Base-by-base conservation (phyloP, 257 asterid species). In the Paraleonurus japonicus region DNA sequence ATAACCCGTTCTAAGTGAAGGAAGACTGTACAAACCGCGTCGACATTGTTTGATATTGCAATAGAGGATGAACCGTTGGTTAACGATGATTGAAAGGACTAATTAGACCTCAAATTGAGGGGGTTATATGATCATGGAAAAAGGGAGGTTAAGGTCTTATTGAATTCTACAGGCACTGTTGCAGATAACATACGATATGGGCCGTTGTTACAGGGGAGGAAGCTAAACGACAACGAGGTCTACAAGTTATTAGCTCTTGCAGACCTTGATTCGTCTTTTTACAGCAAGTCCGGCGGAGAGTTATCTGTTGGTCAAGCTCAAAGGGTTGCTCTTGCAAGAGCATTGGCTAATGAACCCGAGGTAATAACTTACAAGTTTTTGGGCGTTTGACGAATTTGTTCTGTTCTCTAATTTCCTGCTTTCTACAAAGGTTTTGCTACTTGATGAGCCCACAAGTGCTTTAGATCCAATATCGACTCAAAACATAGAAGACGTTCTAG, bases 261-360 rank as follows among this genome's bases (percentile, higher is more conserved):
- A 26, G 97, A 91, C 68, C 85, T 91, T 4, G 91, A 91, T 69
- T 65, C 87, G 47, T 80, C 92, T 20, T 85, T 89, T 82, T 85
- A 78, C 76, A 65, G 66, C 77, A 91, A 85, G 80, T 53, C 87
- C 1, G 91, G 86, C 7, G 78, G 84, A 35, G 95, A 87, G 71
- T 74, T 90, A 61, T 90, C 97, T 4, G 92, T 87, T 30, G 97
- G 96, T 45, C 96, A 91, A 79, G 96, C 92, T 66, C 97, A 91
- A 78, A 82, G 96, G 70, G 96, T 89, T 30, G 97, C 96, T 30
- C 92, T 91, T 13, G 96, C 96, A 22, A 83, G 97, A 74, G 83
- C 95, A 35, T 73, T 90, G 57, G 96, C 96, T 19, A 90, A 87
- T 66, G 90, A 87, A 59, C 96, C 96, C 0, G 89, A 86, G 90